Evolutionary conservation across 1,284 basidiomycete species (phyloP).

Genomic region (Moniliophthora roreri): DNA sequence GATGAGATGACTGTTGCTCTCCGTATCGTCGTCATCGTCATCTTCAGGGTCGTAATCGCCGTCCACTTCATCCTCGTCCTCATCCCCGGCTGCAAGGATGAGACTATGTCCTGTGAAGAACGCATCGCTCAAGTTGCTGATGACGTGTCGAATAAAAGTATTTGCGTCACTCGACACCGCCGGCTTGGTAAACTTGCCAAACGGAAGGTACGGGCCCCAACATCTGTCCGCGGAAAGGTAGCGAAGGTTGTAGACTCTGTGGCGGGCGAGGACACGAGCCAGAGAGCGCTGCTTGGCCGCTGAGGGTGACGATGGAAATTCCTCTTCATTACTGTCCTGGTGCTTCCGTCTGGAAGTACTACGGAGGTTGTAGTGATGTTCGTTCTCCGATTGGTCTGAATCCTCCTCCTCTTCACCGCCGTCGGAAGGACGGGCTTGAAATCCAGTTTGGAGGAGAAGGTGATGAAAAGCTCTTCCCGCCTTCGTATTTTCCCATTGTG

Average conservation of each 20-base stretch:
- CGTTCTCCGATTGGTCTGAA: background rate
- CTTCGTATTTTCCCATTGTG: slow-evolving; percentile 21
- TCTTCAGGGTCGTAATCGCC: slow-evolving; percentile 7
- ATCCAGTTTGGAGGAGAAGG: slow-evolving; percentile 4
- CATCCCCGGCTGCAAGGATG: background rate
- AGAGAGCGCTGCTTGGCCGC: slow-evolving; percentile 1
- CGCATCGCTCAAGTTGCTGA: slow-evolving; percentile 5
- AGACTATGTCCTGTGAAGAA: slow-evolving; percentile 1
- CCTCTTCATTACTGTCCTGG: too few relatives aligned
- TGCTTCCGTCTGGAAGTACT: slow-evolving; percentile 2
- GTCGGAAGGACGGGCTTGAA: background rate
- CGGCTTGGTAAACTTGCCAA: slow-evolving; percentile 2
- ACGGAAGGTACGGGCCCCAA: slow-evolving; percentile 40
- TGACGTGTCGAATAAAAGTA: slow-evolving; percentile 9
- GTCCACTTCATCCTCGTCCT: slow-evolving; percentile 10
- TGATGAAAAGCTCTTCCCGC: slow-evolving; percentile 30
- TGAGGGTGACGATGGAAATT: too few relatives aligned
- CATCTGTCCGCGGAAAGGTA: slow-evolving; percentile 34
- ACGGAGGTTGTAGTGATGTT: slow-evolving; percentile 8
- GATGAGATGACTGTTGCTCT: background rate
- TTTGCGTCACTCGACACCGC: background rate
- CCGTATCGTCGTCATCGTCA: background rate
- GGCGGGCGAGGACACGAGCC: slow-evolving; percentile 11
- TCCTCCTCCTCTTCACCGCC: background rate
- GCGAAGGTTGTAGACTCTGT: slow-evolving; percentile 38